Evolutionary conservation across 306 rosid genomes (phyloP), one percentile per base, ranked within the genome.

Genomic region (Myrica gale): DNA sequence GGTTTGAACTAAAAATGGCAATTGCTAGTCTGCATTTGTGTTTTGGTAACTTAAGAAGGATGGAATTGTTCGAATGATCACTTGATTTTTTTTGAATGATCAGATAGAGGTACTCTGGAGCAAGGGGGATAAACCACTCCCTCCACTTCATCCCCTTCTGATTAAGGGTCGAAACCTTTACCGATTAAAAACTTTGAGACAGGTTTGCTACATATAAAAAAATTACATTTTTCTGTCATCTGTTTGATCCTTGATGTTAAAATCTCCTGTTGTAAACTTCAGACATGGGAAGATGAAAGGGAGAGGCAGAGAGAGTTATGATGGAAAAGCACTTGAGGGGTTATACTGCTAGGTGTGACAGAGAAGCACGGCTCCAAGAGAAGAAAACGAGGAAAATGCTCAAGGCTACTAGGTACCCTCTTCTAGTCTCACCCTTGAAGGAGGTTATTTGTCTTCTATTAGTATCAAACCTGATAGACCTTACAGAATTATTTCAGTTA

Each of bases 21-120:
- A 57, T 57, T 57, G 15, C 2, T 20, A 23, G 37, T 57, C 42
- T 58, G 66, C 23, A 7, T 26, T 58, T 58, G 41, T 23, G 39
- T 21, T 58, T 58, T 21, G 42, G 66, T 58, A 58, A 4, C 21
- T 11, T 60, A 13, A 23, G 17, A 21, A 57, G 32, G 5, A 3
- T 15, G 11, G 37, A 32, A 32, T 32, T 32, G 37, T 32, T 32
- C 3, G 37, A 32, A 32, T 32, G 37, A 32, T 32, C 37, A 2
- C 37, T 2, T 32, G 1, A 26, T 32, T 32, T 32, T 32, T 32
- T 32, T 32, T 32, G 26, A 23, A 23, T 23, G 26, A 32, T 68
- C 87, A 95, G 98, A 85, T 95, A 84, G 96, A 95, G 85, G 97
- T 92, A 37, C 88, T 92, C 13, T 95, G 98, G 98, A 92, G 98